These are phyloP conservation scores for Lathyrus oleraceus DNA, from an alignment of 306 rosid genomes.

Conservation along the genomic window DNA sequence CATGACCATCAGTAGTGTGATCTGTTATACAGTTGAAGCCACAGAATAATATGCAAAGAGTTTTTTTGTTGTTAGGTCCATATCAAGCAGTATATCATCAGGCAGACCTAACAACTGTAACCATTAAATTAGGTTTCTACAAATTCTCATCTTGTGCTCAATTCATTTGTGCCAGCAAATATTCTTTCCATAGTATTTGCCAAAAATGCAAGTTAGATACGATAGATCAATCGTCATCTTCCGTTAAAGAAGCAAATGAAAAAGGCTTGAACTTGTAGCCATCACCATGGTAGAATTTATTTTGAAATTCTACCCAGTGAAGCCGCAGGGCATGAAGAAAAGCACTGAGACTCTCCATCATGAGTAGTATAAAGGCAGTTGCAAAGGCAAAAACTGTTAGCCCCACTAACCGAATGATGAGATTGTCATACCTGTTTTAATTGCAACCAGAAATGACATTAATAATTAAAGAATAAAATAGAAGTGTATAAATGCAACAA, in stretches of 20 bases:
- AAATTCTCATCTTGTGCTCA: constrained; percentile 34
- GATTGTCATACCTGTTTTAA: constrained; percentile 79
- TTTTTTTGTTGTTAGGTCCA: constrained; percentile 46
- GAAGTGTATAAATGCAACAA: neutral
- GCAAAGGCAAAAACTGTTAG: constrained; percentile 91
- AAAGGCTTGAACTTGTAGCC: constrained; percentile 96
- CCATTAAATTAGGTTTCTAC: constrained; percentile 39
- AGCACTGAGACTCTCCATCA: constrained; percentile 98
- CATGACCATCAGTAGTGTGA: constrained; percentile 38
- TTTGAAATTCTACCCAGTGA: constrained; percentile 99
- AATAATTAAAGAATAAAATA: constrained; percentile 18
- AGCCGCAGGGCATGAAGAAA: constrained; percentile 99
- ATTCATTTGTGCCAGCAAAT: constrained; percentile 28
- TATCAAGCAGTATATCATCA: constrained; percentile 42
- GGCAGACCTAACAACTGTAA: constrained; percentile 28
- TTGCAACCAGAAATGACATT: constrained; percentile 34
- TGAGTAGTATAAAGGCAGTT: constrained; percentile 93
- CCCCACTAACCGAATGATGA: constrained; percentile 78
- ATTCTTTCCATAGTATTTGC: constrained; percentile 30
- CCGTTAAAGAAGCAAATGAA: constrained; percentile 70
- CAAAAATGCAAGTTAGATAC: constrained; percentile 16
- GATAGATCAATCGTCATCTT: constrained; percentile 75
- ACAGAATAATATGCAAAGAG: constrained; percentile 49
- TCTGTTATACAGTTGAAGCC: constrained; percentile 42
- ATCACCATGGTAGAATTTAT: constrained; percentile 92